Evolutionary conservation across 2,329 filamentous ascomycete species (phyloP).

Genomic region (Pseudocercospora fuligena): DNA sequence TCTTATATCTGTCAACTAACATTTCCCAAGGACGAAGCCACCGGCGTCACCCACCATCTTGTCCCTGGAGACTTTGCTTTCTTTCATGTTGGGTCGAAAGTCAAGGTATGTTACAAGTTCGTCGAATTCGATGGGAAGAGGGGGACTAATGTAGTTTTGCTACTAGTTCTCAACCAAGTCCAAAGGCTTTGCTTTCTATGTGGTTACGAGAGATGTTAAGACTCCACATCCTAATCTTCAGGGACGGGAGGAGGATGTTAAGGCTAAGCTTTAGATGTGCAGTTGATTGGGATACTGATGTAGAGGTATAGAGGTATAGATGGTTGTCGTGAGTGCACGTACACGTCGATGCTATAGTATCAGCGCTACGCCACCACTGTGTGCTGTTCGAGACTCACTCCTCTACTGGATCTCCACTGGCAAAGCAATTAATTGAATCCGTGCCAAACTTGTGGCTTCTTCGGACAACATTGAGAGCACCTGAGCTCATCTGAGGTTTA

Average conservation of each 20-base stretch:
- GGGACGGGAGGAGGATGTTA: slow-evolving; percentile 27
- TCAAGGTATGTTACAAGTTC: slow-evolving; percentile 11
- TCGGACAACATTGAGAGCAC: no score
- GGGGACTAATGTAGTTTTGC: neutral
- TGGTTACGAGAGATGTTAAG: slow-evolving; percentile 28
- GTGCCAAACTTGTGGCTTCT: no score
- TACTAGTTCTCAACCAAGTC: slow-evolving; percentile 27
- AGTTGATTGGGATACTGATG: no score
- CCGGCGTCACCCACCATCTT: slow-evolving; percentile 29
- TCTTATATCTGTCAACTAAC: neutral
- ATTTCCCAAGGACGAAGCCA: slow-evolving; percentile 20
- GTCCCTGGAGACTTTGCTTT: slow-evolving; percentile 31
- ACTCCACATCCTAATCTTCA: slow-evolving; percentile 24
- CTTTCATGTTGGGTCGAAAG: slow-evolving; percentile 30
- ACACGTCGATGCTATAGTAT: no score
- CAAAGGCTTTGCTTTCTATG: slow-evolving; percentile 29
- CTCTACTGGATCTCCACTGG: no score
- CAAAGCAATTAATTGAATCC: no score
- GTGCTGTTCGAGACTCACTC: no score
- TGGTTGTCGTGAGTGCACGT: no score
- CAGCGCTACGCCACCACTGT: no score
- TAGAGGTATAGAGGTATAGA: neutral
- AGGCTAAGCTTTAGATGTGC: slow-evolving; percentile 10
- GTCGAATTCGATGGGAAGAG: no score
- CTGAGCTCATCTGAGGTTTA: no score